Evolutionary conservation across 1,284 basidiomycete species (phyloP), one percentile per base, ranked within the genome.

Genomic region (Pterulicium gracile): DNA sequence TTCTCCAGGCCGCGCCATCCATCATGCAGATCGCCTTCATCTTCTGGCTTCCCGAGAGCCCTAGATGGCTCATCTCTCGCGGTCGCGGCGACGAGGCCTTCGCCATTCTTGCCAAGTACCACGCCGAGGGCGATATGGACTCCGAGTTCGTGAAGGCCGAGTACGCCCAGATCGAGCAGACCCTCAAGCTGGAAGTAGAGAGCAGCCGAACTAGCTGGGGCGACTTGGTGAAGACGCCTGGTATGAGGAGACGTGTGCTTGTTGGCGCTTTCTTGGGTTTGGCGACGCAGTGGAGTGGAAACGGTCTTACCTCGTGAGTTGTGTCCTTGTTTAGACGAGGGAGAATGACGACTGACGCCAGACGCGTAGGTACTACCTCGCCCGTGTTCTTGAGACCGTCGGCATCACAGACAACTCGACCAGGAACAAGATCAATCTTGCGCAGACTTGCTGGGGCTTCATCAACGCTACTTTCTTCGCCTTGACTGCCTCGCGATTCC

Each of bases 41-140:
- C 43, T 67, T 58, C 50, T 68, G 75, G 53, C 65, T 77, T 2
- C 77, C 78, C 2, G 74, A 80, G 55, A 77, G 73, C 1, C 79
- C 79, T 32, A 70, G 80, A 51, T 81, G 75, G 75, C 64, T 81
- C 7, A 61, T 80, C 41, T 69, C 70, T 14, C 70, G 69, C 43
- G 75, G 73, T 12, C 62, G 71, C 14, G 59, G 61, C 2, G 65
- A 70, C 0, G 71, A 79, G 27, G 77, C 79, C 0, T 62, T 64
- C 41, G 59, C 53, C 3, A 66, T 79, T 27, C 55, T 81, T 4
- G 57, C 55, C 3, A 72, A 70, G 52, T 75, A 73, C 50, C 76
- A 79, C 49, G 72, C 68, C 3, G 69, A 72, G 47, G 72, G 72
- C 5, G 64, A 72, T 49, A 51, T 50, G 15, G 53, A 64, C 40